Evolutionary conservation across 208 protist genomes (phyloP).

Genomic region (Phytomonas sp.): DNA sequence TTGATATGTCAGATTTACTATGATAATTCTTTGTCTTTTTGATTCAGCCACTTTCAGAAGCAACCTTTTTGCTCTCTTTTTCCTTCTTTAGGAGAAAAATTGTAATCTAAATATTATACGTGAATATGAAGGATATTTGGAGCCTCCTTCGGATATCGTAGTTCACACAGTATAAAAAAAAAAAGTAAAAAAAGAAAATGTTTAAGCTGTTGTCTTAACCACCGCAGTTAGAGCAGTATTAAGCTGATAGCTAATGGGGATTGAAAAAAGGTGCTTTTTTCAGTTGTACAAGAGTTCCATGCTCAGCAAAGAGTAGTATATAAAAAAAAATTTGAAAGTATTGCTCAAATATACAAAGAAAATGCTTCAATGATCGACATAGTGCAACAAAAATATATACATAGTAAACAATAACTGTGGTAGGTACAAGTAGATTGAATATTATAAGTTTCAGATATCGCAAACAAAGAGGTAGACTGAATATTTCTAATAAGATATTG

Average conservation of each 20-base stretch:
- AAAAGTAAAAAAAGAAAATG: constrained; percentile 14
- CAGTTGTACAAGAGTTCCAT: not conserved
- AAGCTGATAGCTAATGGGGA: not conserved
- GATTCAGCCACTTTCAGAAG: not conserved
- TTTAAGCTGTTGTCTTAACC: not conserved
- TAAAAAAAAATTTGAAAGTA: not conserved
- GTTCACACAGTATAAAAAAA: constrained; percentile 12
- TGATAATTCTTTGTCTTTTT: not conserved
- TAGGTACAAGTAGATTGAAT: not conserved
- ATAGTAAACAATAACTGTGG: not conserved
- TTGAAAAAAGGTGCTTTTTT: not conserved
- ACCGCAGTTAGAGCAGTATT: not conserved
- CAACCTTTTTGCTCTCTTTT: constrained; percentile 1
- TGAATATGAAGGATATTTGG: not conserved
- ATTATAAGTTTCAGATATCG: not conserved
- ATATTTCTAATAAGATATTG: not conserved
- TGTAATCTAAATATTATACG: not conserved
- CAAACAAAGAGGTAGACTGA: not conserved
- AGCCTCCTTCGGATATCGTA: not conserved
- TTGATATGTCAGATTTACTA: not conserved
- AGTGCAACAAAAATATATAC: not conserved
- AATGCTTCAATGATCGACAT: not conserved
- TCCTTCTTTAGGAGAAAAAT: constrained; percentile 4
- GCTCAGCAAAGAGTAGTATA: not conserved
- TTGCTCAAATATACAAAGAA: not conserved